phyloP scores from a whole-genome alignment of 345 rosid genomes.

The Eucalyptus sideroxylon region DNA sequence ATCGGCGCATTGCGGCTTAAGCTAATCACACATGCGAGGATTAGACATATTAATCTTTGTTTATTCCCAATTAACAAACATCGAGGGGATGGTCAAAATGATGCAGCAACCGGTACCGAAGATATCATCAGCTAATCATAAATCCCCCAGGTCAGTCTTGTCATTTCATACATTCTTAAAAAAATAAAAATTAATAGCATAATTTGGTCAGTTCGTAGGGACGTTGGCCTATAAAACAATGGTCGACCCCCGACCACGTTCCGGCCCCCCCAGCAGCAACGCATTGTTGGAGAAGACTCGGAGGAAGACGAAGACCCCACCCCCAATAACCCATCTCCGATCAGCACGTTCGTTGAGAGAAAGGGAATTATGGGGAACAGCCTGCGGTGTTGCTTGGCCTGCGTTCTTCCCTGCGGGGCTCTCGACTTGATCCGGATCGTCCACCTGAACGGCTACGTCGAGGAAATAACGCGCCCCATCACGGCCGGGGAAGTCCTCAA shows the following conservation, averaged over 20 bases:
- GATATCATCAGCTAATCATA: background rate
- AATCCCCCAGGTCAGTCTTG: background rate
- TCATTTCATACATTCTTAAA: background rate
- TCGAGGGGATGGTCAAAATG: background rate
- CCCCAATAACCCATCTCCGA: background rate
- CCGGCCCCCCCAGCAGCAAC: background rate
- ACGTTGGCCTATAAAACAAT: background rate
- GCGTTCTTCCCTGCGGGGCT: slow-evolving; percentile 94
- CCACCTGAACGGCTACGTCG: slow-evolving; percentile 73
- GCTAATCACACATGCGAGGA: background rate
- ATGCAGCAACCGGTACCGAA: background rate
- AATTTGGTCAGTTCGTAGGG: background rate
- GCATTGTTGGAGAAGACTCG: background rate
- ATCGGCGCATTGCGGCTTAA: background rate
- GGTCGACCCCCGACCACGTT: background rate
- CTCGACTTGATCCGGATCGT: slow-evolving; percentile 89
- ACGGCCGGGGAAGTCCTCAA: slow-evolving; percentile 75
- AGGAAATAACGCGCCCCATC: slow-evolving; percentile 62
- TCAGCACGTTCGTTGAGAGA: background rate
- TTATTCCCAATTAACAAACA: background rate
- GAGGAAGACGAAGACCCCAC: background rate
- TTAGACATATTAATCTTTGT: background rate
- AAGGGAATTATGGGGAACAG: slow-evolving; percentile 64
- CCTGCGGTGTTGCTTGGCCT: slow-evolving; percentile 84
- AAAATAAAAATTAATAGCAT: background rate